Base-by-base conservation (phyloP, 2,329 filamentous ascomycete genomes). In the Beauveria scarabaeidicola region DNA sequence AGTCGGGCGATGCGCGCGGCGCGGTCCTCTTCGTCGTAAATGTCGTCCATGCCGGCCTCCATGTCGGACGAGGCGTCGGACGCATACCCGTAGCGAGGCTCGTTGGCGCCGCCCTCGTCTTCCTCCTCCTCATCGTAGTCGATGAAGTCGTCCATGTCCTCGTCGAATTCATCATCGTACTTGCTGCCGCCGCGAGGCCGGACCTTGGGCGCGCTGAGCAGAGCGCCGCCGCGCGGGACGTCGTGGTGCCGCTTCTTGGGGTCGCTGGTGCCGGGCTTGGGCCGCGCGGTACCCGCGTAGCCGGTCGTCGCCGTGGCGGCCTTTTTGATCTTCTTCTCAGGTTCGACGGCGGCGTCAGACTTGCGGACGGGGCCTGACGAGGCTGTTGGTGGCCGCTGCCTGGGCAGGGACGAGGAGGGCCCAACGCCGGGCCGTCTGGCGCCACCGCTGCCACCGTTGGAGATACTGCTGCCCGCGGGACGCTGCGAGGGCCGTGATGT, bases 41-140 rank as follows among this genome's bases (percentile, higher is more conserved):
- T 82, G 65, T 91, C 88, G 62, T 86, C 86, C 41, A 87, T 70
- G 38, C 87, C 88, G 2, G 87, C 89, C 70, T 91, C 88, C 87
- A 91, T 91, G 66, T 90, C 89, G 6, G 87, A 90, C 5, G 86
- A 88, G 6, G 70, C 83, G 58, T 88, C 87, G 0, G 84, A 86
- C 3, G 77, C 80, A 63, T 89, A 87, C 52, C 77, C 78, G 62
- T 81, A 79, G 6, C 74, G 72, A 36, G 72, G 75, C 13, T 64
- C 70, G n/a, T n/a, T n/a, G n/a, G n/a, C n/a, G 4, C 64, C 66
- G 36, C 67, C 66, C 2, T 69, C 72, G 0, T 79, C 77, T 5
- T 72, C 75, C 13, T 82, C 81, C 0, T 84, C 81, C 0, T 84
- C 82, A 13, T 84, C 81, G 61, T 84, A 83, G 46, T 83, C 82